Base-by-base conservation (phyloP, 108 stramenopile genomes). In the Skeletonema tropicum region DNA sequence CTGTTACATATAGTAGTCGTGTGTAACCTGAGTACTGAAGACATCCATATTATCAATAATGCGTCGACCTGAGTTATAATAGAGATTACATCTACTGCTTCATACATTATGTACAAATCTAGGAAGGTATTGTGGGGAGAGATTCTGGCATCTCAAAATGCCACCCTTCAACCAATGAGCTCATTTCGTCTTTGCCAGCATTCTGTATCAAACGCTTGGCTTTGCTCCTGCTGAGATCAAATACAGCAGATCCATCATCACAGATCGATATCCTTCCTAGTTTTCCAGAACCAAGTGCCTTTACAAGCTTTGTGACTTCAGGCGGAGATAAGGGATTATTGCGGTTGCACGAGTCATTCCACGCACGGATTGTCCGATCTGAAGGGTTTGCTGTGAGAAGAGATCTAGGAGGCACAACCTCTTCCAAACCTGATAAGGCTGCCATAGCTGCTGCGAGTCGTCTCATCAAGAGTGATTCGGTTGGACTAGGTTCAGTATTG, bases 271-370 rank as follows among this genome's bases (percentile, higher is more conserved):
- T 82, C 42, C 82, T 66, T 25, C 87, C 87, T n/a, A 88, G 57
- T 55, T 88, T 88, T 59, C 87, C 87, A 39, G 87, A 86, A 31
- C 85, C 85, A 17, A 83, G 48, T n/a, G 46, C 35, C 60, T 88
- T 88, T 11, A 69, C 60, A 48, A 77, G 25, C 9, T 60, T 73
- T 29, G 80, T 86, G 4, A 88, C 87, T 55, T 80, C 72, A 0
- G 79, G 64, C 35, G 83, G 87, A 11, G 78, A 74, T 31, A 87
- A 55, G 17, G 74, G 59, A 60, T 66, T 69, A 11, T 19, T 33
- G 39, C 60, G 46, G 26, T 57, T 64, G 26, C 62, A 67, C 3
- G 42, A 57, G 26, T 71, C 65, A 19, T 57, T 48, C 52, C 78
- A 72, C 46, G 83, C 77, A 11, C 84, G 65, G 19, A 87, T n/a